These are phyloP conservation scores for Phytophthora crassamura DNA, from an alignment of 352 stramenopile genomes.

Conservation along the genomic window DNA sequence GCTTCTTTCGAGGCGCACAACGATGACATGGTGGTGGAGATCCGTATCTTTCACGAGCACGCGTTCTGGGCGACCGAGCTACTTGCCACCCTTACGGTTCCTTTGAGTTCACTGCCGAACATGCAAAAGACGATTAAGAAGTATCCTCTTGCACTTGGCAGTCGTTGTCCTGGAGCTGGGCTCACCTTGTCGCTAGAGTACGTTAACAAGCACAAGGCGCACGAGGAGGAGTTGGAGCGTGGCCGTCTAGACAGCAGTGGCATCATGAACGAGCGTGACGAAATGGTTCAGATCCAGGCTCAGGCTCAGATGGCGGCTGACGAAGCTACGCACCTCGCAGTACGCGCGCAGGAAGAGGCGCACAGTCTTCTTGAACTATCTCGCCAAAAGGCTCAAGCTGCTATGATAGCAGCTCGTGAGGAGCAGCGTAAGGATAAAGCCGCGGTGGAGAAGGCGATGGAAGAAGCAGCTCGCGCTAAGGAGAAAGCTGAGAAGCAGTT, in stretches of 20 bases:
- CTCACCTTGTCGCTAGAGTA: conserved; percentile 83
- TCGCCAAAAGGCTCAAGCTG: conserved; percentile 79
- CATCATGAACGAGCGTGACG: conserved; percentile 81
- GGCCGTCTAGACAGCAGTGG: conserved; percentile 53
- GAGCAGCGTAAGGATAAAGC: conserved; percentile 84
- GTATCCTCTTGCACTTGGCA: conserved; percentile 81
- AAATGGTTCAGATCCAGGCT: conserved; percentile 85
- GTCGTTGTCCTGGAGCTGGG: conserved; percentile 72
- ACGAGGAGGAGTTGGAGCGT: conserved; percentile 73
- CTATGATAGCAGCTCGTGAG: conserved; percentile 80
- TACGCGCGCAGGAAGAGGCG: conserved; percentile 76
- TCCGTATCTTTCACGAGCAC: conserved; percentile 86
- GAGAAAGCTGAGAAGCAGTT: conserved; percentile 84
- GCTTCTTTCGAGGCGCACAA: conserved; percentile 80
- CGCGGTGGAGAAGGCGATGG: conserved; percentile 84
- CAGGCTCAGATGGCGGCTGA: conserved; percentile 84
- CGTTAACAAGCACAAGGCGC: conserved; percentile 85
- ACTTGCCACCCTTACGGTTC: conserved; percentile 79
- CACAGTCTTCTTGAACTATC: conserved; percentile 77
- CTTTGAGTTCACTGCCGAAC: conserved; percentile 82
- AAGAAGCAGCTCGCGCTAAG: conserved; percentile 77
- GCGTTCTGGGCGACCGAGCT: conserved; percentile 79
- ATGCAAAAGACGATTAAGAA: conserved; percentile 87
- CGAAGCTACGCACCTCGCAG: conserved; percentile 76
- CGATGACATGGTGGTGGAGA: conserved; percentile 85